Evolutionary conservation across 148 eudicot genomes (phyloP).

Genomic region (Vaccinium darrowii): DNA sequence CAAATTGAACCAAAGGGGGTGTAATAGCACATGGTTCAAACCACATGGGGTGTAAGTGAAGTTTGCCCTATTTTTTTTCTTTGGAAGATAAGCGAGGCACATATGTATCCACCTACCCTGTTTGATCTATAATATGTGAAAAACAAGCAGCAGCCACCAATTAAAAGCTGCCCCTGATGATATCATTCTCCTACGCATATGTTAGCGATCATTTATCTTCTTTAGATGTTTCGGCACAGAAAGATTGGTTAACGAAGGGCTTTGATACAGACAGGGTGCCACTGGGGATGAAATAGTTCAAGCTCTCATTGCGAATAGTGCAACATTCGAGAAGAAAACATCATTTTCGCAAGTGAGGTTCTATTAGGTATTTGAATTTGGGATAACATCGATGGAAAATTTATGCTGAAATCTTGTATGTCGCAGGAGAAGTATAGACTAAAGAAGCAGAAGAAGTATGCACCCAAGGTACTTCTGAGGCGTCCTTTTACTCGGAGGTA

Average conservation of each 20-base stretch:
- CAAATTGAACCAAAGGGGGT: too few species aligned
- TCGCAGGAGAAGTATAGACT: constrained; percentile 86
- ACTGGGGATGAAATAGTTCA: constrained; percentile 82
- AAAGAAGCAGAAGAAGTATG: constrained; percentile 95
- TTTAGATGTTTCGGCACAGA: neutral
- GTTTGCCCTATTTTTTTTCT: too few species aligned
- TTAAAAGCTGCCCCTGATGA: neutral
- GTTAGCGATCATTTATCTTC: neutral
- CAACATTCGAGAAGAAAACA: constrained; percentile 94
- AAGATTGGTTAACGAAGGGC: constrained; percentile 16
- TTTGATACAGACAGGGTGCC: constrained; percentile 69
- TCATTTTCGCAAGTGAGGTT: constrained; percentile 82
- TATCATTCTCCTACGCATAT: constrained; percentile 3
- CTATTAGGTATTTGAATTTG: constrained; percentile 4
- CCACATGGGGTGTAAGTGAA: too few species aligned
- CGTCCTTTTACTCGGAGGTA: constrained; percentile 95
- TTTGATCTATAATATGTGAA: neutral
- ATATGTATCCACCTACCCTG: neutral
- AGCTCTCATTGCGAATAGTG: constrained; percentile 91
- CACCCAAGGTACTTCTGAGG: constrained; percentile 81
- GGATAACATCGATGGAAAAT: neutral
- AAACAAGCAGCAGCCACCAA: neutral
- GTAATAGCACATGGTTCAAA: too few species aligned
- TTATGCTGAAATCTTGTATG: constrained; percentile 20
- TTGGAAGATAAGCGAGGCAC: neutral